Evolutionary conservation across 352 stramenopile species (phyloP).

Genomic region (Pelagophyceae sp.): DNA sequence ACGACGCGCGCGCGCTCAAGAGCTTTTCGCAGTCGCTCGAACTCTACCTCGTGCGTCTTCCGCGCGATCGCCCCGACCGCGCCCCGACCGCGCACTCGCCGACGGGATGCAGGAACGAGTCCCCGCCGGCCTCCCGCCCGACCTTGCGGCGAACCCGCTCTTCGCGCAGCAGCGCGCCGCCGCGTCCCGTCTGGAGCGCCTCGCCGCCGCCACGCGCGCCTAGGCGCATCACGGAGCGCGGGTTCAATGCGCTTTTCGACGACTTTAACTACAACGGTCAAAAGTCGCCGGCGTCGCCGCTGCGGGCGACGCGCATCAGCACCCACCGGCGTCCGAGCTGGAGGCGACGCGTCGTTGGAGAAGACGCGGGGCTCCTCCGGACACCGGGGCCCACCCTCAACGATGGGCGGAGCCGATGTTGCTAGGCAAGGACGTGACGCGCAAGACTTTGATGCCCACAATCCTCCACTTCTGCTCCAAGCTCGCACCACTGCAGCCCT

Average conservation of each 20-base stretch:
- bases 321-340: too few species aligned
- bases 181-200: not conserved
- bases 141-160: not conserved
- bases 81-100: too few species aligned
- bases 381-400: too few species aligned
- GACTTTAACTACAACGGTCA: not conserved
- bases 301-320: not conserved
- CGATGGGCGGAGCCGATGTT: too few species aligned
- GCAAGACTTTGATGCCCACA: slow-evolving; percentile 8
- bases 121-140: not conserved
- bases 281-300: too few species aligned
- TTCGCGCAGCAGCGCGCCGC: not conserved
- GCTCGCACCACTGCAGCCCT: not conserved
- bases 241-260: not conserved
- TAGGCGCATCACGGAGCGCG: not conserved
- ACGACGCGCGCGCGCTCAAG: not conserved
- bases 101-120: too few species aligned
- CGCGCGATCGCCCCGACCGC: too few species aligned
- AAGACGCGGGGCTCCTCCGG: too few species aligned
- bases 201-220: not conserved
- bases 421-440: slow-evolving; percentile 1
- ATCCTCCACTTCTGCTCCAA: not conserved
- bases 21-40: not conserved
- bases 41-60: not conserved
- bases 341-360: too few species aligned